A percentile compares a stretch with the other conserved stretches of the same genome.
Evolutionary conservation across 495 filamentous ascomycete species (phyloP).

Genomic region (Aspergillus wentii): DNA sequence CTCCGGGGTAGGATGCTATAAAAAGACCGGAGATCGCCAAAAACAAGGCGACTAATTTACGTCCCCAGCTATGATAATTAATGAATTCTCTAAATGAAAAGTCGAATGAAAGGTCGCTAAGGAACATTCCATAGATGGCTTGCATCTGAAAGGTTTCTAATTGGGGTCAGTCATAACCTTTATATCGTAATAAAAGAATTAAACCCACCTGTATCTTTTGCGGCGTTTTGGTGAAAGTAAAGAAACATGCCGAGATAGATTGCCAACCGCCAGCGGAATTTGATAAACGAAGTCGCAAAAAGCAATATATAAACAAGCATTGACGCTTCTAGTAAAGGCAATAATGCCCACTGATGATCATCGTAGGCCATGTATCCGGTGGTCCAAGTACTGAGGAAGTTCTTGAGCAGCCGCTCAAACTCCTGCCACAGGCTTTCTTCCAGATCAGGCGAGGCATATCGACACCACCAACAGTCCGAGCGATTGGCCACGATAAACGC

Average conservation of each 20-base stretch:
- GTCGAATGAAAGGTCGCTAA: conserved; percentile 57
- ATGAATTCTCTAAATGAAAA: conserved; percentile 46
- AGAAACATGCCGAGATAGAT: conserved; percentile 45
- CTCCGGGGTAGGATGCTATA: conserved; percentile 56
- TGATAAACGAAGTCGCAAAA: conserved; percentile 51
- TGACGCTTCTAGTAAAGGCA: conserved; percentile 56
- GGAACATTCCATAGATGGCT: conserved; percentile 58
- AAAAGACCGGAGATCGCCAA: conserved; percentile 48
- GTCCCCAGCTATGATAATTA: conserved; percentile 38
- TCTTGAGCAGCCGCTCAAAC: conserved; percentile 39
- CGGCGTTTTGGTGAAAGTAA: conserved; percentile 47
- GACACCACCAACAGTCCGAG: conserved; percentile 56
- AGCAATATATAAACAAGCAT: conserved; percentile 58
- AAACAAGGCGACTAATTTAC: conserved; percentile 37
- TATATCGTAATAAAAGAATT: neutral
- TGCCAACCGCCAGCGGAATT: conserved; percentile 51
- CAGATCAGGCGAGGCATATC: conserved; percentile 46
- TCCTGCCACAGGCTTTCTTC: conserved; percentile 29
- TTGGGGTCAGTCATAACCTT: conserved; percentile 1
- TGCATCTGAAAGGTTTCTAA: conserved; percentile 51
- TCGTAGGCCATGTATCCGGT: conserved; percentile 56
- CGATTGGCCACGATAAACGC: conserved; percentile 52
- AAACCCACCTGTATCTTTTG: conserved; percentile 23
- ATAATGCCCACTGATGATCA: conserved; percentile 61
- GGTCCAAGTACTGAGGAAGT: conserved; percentile 54